phyloP scores from a whole-genome alignment of 2,329 filamentous ascomycete genomes.

The Graphiopsis chlorocephala region DNA sequence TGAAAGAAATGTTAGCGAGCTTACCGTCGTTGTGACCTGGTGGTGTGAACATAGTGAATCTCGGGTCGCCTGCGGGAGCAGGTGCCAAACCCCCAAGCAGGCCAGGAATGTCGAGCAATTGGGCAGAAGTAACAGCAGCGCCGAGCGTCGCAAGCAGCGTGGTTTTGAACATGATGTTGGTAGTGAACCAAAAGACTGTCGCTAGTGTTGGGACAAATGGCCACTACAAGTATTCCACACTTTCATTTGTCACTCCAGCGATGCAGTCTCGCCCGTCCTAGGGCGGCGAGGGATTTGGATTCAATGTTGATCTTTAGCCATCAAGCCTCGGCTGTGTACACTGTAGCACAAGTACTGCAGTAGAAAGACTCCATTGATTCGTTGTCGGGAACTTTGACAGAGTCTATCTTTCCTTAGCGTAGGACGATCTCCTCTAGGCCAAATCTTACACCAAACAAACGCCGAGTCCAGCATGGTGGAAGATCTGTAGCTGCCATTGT shows the following conservation, averaged over 20 bases:
- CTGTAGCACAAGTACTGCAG: neutral
- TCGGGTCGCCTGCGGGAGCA: constrained; percentile 25
- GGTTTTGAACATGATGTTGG: neutral
- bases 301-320: neutral
- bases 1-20: neutral
- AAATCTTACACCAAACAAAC: neutral
- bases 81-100: constrained; percentile 26
- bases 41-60: constrained; percentile 28
- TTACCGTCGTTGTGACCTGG: constrained; percentile 20
- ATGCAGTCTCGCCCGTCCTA: neutral
- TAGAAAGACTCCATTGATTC: constrained; percentile 4
- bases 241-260: neutral
- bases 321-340: neutral
- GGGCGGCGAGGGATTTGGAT: neutral
- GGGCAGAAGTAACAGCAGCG: neutral
- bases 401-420: constrained; percentile 1
- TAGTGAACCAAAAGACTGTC: neutral
- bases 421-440: neutral
- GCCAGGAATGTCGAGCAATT: constrained; percentile 1
- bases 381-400: neutral
- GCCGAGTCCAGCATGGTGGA: neutral
- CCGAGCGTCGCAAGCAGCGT: neutral
- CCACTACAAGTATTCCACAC: constrained; percentile 5
- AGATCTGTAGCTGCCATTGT: neutral
- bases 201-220: neutral